Base-by-base conservation (phyloP, 2,329 filamentous ascomycete genomes). In the Botrytis medusae region DNA sequence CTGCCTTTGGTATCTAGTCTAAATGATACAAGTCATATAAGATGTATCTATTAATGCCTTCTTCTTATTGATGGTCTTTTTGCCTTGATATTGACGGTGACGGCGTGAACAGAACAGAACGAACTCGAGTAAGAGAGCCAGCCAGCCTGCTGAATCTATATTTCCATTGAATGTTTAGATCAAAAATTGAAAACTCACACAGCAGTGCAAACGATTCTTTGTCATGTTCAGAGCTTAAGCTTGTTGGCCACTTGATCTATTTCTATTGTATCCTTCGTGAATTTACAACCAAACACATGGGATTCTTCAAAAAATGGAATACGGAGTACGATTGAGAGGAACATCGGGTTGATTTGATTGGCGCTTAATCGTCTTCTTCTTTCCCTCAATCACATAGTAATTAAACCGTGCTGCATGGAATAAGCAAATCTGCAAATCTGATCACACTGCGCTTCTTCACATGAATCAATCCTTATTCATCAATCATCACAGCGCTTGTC, bases 221-320 rank as follows among this genome's bases (percentile, higher is more conserved):
- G 63, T 65, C 48, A 10, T 34, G 29, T 22, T 10, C 44, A 46
- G n/a, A 57, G 48, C 65, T 57, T 16, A 8, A 69, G 37, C 64
- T 54, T 37, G 51, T 68, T 68, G 48, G 65, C 65, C 65, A 68
- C 48, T 57, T 68, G 64, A 57, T 68, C 34, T 68, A 42, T 42
- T 32, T 42, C 34, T 16, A 42, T 68, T 68, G 34, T 42, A 51
- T 37, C 34, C 65, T 68, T 68, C 42, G 65, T 68, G 7, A n/a
- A n/a, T n/a, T n/a, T n/a, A 68, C 46, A 51, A 29, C 25, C 16
- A 57, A 57, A 54, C 25, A 51, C 14, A 51, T 37, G 63, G 16
- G 29, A 9, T 37, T 68, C 18, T 42, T 64, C 8, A 25, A 14
- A 22, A 34, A 25, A 1, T 14, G 62, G 29, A 34, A 65, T 46